phyloP scores from a whole-genome alignment of 306 rosid species.

The Cucumis cinereus region DNA sequence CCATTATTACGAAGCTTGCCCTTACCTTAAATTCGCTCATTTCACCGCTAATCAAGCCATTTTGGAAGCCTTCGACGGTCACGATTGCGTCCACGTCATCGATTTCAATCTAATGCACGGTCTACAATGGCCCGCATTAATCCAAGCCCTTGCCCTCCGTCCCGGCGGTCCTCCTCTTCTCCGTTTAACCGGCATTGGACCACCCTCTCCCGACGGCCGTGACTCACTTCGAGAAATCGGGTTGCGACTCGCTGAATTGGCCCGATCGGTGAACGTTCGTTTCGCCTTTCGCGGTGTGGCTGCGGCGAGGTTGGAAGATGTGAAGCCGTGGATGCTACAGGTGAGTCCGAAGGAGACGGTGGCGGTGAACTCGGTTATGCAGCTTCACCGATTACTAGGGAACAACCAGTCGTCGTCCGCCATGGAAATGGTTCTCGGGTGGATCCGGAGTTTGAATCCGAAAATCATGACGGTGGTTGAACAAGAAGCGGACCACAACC shows the following conservation, averaged over 20 bases:
- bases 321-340: constrained; percentile 88
- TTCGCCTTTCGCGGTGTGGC: constrained; percentile 88
- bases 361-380: constrained; percentile 78
- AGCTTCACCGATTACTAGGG: constrained; percentile 68
- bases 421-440: constrained; percentile 32
- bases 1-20: constrained; percentile 77
- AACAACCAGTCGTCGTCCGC: constrained; percentile 15
- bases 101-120: constrained; percentile 91
- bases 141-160: constrained; percentile 75
- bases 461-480: constrained; percentile 67
- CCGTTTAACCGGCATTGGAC: constrained; percentile 80
- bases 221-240: constrained; percentile 79
- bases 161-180: constrained; percentile 78
- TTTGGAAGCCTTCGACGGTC: constrained; percentile 67
- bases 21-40: constrained; percentile 84
- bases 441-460: constrained; percentile 70
- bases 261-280: constrained; percentile 69
- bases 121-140: constrained; percentile 82
- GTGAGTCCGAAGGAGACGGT: constrained; percentile 58
- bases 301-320: constrained; percentile 67
- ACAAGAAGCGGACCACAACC: constrained; percentile 79
- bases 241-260: constrained; percentile 58
- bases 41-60: constrained; percentile 93
- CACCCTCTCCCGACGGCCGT: constrained; percentile 81
- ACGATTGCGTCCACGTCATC: constrained; percentile 79